A percentile compares a stretch with the other conserved stretches of the same genome.
Conservation (phyloP, 1,284 basidiomycete species). For the Rhodotorula sp. region DNA sequence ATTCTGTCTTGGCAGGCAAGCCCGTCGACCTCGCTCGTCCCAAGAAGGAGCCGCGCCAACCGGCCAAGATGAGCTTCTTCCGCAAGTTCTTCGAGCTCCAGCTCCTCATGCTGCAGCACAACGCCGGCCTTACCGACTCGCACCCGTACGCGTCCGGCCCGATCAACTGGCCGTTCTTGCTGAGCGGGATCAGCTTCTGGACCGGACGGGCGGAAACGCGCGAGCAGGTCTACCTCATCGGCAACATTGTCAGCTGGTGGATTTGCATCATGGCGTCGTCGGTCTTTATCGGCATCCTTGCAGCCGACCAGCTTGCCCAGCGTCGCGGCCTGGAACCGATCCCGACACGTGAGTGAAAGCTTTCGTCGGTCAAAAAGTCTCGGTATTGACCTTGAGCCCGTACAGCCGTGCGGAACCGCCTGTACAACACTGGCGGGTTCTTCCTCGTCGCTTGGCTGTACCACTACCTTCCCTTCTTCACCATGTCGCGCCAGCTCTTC, state of each 20-base stretch:
- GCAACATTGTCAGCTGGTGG: conserved; percentile 96
- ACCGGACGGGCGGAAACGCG: conserved; percentile 72
- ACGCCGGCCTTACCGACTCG: conserved; percentile 86
- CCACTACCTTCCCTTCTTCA: conserved; percentile 97
- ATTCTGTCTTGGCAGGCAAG: neutral
- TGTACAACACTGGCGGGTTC: conserved; percentile 94
- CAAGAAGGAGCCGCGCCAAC: conserved; percentile 56
- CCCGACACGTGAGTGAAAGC: conserved; percentile 64
- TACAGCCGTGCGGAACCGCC: conserved; percentile 78
- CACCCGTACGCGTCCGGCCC: conserved; percentile 94
- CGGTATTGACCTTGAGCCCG: neutral
- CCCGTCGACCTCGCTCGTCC: conserved; percentile 23
- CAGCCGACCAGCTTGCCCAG: conserved; percentile 83
- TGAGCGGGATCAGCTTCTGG: conserved; percentile 98
- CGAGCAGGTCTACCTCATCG: conserved; percentile 94
- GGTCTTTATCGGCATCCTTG: conserved; percentile 83
- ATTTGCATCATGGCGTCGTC: conserved; percentile 77
- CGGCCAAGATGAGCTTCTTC: conserved; percentile 86
- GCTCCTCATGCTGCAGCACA: conserved; percentile 94
- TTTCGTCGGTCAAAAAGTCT: neutral
- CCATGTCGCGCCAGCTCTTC: conserved; percentile 96
- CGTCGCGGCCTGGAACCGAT: conserved; percentile 81
- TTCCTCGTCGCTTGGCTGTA: conserved; percentile 91
- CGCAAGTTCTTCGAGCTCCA: conserved; percentile 93
- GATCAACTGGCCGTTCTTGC: conserved; percentile 96